These are phyloP conservation scores for Didymella arachidicola DNA, from an alignment of 2,329 filamentous ascomycete genomes.

Conservation along the genomic window DNA sequence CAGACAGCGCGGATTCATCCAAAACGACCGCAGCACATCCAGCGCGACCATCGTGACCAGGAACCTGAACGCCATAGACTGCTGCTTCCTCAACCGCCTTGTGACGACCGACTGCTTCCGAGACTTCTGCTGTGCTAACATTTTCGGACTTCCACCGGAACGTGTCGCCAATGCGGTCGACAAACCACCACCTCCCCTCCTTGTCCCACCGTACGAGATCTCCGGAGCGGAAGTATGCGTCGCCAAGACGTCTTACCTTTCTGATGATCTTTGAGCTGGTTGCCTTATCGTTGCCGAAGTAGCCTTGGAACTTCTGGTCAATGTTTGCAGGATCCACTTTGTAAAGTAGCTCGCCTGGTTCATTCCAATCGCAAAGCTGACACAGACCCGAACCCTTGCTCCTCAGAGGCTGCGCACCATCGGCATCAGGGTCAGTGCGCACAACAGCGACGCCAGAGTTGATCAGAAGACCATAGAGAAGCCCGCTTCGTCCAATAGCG, in stretches of 20 bases:
- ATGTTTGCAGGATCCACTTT: conserved; percentile 54
- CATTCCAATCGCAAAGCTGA: conserved; percentile 65
- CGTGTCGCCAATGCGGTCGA: conserved; percentile 51
- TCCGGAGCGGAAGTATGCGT: conserved; percentile 50
- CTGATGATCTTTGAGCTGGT: conserved; percentile 45
- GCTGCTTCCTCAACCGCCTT: conserved; percentile 52
- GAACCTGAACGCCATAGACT: conserved; percentile 57
- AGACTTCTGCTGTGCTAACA: conserved; percentile 56
- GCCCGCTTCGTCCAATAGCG: conserved; percentile 75
- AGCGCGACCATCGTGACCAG: conserved; percentile 54
- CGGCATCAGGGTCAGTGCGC: conserved; percentile 70
- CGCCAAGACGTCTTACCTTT: conserved; percentile 46
- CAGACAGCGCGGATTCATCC: conserved; percentile 20
- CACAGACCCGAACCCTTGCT: conserved; percentile 72
- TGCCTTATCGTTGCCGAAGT: conserved; percentile 60
- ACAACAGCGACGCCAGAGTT: conserved; percentile 67
- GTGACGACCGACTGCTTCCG: conserved; percentile 51
- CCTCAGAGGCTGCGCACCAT: conserved; percentile 64
- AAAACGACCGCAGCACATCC: conserved; percentile 55
- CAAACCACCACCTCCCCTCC: conserved; percentile 48
- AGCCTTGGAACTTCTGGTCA: conserved; percentile 65
- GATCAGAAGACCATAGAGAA: conserved; percentile 61
- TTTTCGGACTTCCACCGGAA: conserved; percentile 57
- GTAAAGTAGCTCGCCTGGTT: conserved; percentile 74
- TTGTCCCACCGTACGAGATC: conserved; percentile 45